These are phyloP conservation scores for Lentithecium fluviatile DNA, from an alignment of 495 filamentous ascomycete species.

Conservation along the genomic window DNA sequence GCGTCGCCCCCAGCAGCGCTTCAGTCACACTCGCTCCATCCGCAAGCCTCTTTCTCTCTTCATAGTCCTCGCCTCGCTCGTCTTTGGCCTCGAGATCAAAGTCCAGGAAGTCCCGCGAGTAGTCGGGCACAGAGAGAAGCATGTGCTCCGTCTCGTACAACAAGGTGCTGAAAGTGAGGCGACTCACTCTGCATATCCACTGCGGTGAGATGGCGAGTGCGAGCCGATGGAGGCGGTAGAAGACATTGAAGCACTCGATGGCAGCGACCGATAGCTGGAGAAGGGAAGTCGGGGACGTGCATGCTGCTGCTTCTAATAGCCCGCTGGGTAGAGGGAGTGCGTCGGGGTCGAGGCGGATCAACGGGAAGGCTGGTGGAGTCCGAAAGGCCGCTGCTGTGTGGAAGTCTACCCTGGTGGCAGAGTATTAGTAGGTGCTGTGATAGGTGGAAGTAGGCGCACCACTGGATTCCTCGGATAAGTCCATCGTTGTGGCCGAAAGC, in stretches of 20 bases:
- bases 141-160: conserved; percentile 30
- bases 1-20: conserved; percentile 16
- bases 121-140: conserved; percentile 19
- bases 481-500: conserved; percentile 32
- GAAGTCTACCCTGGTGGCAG: conserved; percentile 27
- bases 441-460: neutral
- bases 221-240: conserved; percentile 31
- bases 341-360: conserved; percentile 13
- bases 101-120: conserved; percentile 22
- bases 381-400: conserved; percentile 28
- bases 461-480: conserved; percentile 24
- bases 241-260: conserved; percentile 32
- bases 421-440: neutral
- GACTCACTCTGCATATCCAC: conserved; percentile 17
- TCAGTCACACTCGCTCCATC: conserved; percentile 25
- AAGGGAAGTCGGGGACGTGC: conserved; percentile 27
- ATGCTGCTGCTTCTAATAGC: conserved; percentile 28
- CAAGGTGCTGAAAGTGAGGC: conserved; percentile 18
- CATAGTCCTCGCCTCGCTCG: neutral
- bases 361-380: conserved; percentile 18
- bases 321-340: conserved; percentile 20
- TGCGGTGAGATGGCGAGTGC: conserved; percentile 16
- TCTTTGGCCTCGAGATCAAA: conserved; percentile 10
- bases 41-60: conserved; percentile 4
- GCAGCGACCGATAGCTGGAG: conserved; percentile 22